Base-by-base conservation (phyloP, 495 filamentous ascomycete species). In the Zalerion maritima region DNA sequence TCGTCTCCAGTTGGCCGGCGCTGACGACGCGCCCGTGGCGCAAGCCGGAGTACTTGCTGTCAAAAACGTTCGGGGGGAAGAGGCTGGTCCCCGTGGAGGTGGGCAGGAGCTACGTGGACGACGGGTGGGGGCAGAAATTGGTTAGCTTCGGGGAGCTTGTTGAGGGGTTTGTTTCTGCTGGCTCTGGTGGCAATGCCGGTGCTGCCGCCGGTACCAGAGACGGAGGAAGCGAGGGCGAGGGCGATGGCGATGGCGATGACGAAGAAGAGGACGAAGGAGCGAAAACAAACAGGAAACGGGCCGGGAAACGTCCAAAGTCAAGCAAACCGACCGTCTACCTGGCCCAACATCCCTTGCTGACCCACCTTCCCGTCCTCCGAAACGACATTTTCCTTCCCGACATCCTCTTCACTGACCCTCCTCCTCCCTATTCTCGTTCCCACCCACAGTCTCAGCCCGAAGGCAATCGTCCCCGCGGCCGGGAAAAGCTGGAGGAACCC, bases 31-130 rank as follows among this genome's bases (percentile, higher is more conserved):
- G 65, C 6, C 63, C 72, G 0, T 99, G 89, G 89, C 62, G 58
- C 14, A 71, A 63, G 3, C 74, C 75, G 0, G 57, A 65, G 2
- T 94, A 94, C 49, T 73, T 92, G 39, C 57, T 81, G 13, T 60
- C 69, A 4, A 70, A 63, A 24, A 96, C 89, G 0, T 68, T 94
- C 23, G 61, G 56, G 6, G 89, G 91, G 1, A 62, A 72, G 14
- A 64, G 89, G 22, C 67, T 93, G 2, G 75, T 96, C 1, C 89
- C 89, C 0, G 64, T 96, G 9, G 89, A 99, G 47, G 46, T 92
- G n/a, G 89, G 89, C 5, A 58, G 81, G 26, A 81, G 73, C 37
- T 99, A 99, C 41, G 86, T 83, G 5, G 81, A 89, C 35, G 69
- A 68, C 13, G 74, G 62, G 9, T 99, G 91, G 89, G 74, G 77